phyloP scores from a whole-genome alignment of 1,139 yeast genomes.

The Tardiomyces digboiensis region DNA sequence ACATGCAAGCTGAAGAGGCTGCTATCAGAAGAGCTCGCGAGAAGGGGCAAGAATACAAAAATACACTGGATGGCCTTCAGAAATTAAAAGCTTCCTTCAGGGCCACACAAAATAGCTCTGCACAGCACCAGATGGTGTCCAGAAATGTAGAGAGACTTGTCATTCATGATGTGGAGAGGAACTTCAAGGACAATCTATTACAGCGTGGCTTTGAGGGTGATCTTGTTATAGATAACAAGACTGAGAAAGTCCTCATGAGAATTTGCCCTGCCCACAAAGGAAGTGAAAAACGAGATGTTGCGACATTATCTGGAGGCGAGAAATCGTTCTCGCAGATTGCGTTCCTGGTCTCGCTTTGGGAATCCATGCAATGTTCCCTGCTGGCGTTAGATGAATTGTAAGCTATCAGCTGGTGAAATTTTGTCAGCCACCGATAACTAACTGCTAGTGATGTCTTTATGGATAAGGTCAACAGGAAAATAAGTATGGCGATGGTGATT shows the following conservation, averaged over 20 bases:
- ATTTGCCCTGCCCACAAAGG: conserved; percentile 44
- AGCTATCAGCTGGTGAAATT: no score
- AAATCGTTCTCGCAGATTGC: conserved; percentile 92
- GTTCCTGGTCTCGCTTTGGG: conserved; percentile 84
- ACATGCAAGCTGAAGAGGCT: background rate
- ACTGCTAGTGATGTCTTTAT: conserved; percentile 68
- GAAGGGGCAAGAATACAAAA: background rate
- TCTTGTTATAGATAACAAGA: conserved; percentile 49
- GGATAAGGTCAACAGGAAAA: conserved; percentile 87
- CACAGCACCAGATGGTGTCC: background rate
- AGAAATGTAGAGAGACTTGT: background rate
- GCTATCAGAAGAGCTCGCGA: background rate
- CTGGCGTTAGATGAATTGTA: conserved; percentile 86
- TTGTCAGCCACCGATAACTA: no score
- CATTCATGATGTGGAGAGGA: background rate
- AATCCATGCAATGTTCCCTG: conserved; percentile 76
- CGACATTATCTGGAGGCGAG: conserved; percentile 93
- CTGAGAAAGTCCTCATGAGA: conserved; percentile 25
- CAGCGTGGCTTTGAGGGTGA: conserved; percentile 68
- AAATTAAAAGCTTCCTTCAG: background rate
- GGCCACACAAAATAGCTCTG: conserved; percentile 2
- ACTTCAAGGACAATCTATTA: conserved; percentile 19
- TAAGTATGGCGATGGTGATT: conserved; percentile 68
- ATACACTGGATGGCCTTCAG: conserved; percentile 4
- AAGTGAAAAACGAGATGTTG: conserved; percentile 56